phyloP scores from a whole-genome alignment of 345 rosid genomes.

The Populus ilicifolia region DNA sequence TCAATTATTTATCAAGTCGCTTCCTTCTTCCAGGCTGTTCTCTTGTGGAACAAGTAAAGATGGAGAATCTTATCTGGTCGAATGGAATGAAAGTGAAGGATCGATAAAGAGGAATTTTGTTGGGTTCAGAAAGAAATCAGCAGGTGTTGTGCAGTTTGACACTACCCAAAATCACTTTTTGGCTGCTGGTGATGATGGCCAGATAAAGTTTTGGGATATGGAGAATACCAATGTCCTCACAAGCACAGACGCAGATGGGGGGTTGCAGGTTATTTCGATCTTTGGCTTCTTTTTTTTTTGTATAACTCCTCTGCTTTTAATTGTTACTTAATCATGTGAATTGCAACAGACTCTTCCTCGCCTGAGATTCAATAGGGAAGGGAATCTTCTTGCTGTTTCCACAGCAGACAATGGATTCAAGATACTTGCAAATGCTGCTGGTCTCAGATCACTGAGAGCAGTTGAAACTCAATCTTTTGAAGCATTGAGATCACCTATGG shows the following conservation, averaged over 20 bases:
- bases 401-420: slow-evolving; percentile 88
- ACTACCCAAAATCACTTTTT: slow-evolving; percentile 80
- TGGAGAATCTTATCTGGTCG: slow-evolving; percentile 76
- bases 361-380: slow-evolving; percentile 81
- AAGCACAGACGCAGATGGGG: slow-evolving; percentile 76
- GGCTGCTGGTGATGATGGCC: slow-evolving; percentile 86
- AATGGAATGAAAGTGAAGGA: slow-evolving; percentile 96
- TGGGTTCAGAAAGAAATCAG: slow-evolving; percentile 64
- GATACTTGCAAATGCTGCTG: slow-evolving; percentile 73
- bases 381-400: slow-evolving; percentile 82
- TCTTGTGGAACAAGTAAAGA: slow-evolving; percentile 94
- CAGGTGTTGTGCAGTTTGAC: slow-evolving; percentile 74
- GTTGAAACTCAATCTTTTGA: slow-evolving; percentile 59
- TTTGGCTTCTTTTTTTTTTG: slow-evolving; percentile 9
- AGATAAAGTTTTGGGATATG: slow-evolving; percentile 94
- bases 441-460: slow-evolving; percentile 59
- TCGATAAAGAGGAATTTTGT: slow-evolving; percentile 66
- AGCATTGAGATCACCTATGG: slow-evolving; percentile 57
- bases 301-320: slow-evolving; percentile 1
- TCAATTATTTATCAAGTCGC: neutral
- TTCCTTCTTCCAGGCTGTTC: slow-evolving; percentile 53
- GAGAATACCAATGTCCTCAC: slow-evolving; percentile 52
- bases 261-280: slow-evolving; percentile 68
- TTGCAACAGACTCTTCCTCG: slow-evolving; percentile 62
- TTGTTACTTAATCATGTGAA: slow-evolving; percentile 7